Evolutionary conservation across 495 filamentous ascomycete species (phyloP).

Genomic region (Podospora anserina): DNA sequence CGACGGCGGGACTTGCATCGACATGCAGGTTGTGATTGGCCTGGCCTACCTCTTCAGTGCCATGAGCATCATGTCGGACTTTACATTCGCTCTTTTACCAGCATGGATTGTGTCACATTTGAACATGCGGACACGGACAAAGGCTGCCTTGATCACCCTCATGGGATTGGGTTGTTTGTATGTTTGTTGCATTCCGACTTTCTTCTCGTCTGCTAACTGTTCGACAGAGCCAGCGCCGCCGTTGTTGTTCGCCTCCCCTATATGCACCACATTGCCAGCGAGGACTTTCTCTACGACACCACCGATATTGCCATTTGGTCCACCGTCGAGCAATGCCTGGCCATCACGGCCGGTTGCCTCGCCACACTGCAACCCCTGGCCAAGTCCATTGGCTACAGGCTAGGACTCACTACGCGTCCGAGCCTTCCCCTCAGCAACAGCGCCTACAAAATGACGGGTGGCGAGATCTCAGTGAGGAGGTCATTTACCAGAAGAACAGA

Average conservation of each 20-base stretch:
- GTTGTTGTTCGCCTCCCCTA: slow-evolving; percentile 31
- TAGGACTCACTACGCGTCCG: slow-evolving; percentile 13
- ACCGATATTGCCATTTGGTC: slow-evolving; percentile 36
- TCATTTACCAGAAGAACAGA: slow-evolving; percentile 15
- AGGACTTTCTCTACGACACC: slow-evolving; percentile 34
- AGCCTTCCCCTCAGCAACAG: slow-evolving; percentile 1
- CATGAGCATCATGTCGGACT: slow-evolving; percentile 33
- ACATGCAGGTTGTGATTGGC: slow-evolving; percentile 20
- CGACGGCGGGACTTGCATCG: slow-evolving; percentile 29
- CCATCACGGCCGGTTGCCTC: slow-evolving; percentile 33
- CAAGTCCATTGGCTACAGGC: slow-evolving; percentile 15
- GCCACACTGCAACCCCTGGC: slow-evolving; percentile 36
- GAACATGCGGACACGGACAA: slow-evolving; percentile 30
- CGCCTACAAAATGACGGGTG: background rate
- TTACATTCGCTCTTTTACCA: slow-evolving; percentile 35
- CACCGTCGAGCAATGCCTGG: slow-evolving; percentile 34
- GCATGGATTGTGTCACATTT: slow-evolving; percentile 34
- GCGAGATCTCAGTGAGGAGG: slow-evolving; percentile 14
- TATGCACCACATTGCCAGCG: slow-evolving; percentile 21
- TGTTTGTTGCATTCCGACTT: slow-evolving; percentile 6
- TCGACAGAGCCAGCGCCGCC: slow-evolving; percentile 30
- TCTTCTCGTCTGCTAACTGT: slow-evolving; percentile 1
- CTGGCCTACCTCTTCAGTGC: slow-evolving; percentile 27
- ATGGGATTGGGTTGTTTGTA: slow-evolving; percentile 30
- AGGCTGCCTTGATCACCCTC: slow-evolving; percentile 22